Base-by-base conservation (phyloP, 805 yeast species). In the Wickerhamomyces bovis region DNA sequence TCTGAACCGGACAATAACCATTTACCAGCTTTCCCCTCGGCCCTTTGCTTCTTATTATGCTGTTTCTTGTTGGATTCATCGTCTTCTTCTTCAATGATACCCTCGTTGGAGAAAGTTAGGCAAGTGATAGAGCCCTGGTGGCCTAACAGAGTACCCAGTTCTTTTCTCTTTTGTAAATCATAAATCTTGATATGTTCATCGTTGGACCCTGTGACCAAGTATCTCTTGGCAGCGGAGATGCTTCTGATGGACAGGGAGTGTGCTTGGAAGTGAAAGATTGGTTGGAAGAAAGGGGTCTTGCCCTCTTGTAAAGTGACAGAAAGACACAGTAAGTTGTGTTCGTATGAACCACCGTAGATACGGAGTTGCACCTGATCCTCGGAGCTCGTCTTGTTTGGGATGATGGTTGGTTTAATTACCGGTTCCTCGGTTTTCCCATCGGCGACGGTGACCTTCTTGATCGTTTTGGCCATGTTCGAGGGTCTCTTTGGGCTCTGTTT, bases 151-250 rank as follows among this genome's bases (percentile, higher is more conserved):
- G 95, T 88, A 11, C 99, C 99, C 48, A 94, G 72, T 65, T 94
- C 99, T 58, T 89, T 89, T 60, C 99, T 78, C 62, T 87, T 89
- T 60, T 89, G 97, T 51, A 94, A 71, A 68, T 94, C 99, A 63
- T 94, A 94, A 16, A 94, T 86, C 56, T 95, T 81, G 49, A 94
- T 89, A 62, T 88, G 96, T 64, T 94, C 98, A 63, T 94, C 99
- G 62, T 92, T 92, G 4, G 95, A 83, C 4, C 98, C 99, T 3
- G 96, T 85, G 3, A 89, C 97, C 38, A 94, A 70, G 61, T 89
- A 89, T 59, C 97, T 73, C 57, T 79, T 84, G 25, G 94, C 87
- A 19, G 82, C 71, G 52, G 92, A 97, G 54, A 94, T 73, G 42
- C 94, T 76, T 64, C 90, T 84, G 46, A 94, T 88, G 31, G 97